These are phyloP conservation scores for Cardiospermum halicacabum DNA, from an alignment of 345 rosid species.

Conservation along the genomic window DNA sequence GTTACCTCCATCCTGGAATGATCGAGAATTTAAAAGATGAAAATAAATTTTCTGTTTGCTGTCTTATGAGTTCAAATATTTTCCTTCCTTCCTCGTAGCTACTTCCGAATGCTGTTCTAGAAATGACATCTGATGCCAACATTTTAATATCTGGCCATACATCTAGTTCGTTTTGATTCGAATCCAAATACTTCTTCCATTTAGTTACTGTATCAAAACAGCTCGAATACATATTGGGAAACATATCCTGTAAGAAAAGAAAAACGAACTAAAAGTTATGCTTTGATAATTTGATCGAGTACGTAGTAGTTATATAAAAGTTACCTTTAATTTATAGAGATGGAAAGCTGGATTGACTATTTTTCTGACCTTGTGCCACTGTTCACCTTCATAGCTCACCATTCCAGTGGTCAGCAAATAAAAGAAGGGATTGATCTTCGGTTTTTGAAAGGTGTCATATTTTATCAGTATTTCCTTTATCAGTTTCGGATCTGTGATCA, in stretches of 20 bases:
- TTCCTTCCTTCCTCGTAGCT: constrained; percentile 38
- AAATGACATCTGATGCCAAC: constrained; percentile 36
- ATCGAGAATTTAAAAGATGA: constrained; percentile 8
- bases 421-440: not conserved
- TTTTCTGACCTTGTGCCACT: constrained; percentile 4
- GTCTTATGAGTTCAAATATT: constrained; percentile 33
- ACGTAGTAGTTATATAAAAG: not conserved
- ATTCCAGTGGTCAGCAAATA: not conserved
- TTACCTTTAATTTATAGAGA: not conserved
- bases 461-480: not conserved
- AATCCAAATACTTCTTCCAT: constrained; percentile 26
- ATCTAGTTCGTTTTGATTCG: constrained; percentile 19
- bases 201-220: constrained; percentile 25
- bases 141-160: constrained; percentile 31
- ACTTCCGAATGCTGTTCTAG: constrained; percentile 49
- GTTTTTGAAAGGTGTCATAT: not conserved
- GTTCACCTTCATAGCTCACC: not conserved
- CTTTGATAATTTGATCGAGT: too few relatives aligned
- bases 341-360: constrained; percentile 9
- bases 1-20: constrained; percentile 46
- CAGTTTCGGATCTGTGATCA: not conserved
- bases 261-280: too few relatives aligned
- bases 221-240: constrained; percentile 24
- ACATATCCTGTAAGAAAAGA: constrained; percentile 20
- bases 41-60: constrained; percentile 6